Conservation (phyloP, 768 basidiomycete species). For the Gelatoporia subvermispora region DNA sequence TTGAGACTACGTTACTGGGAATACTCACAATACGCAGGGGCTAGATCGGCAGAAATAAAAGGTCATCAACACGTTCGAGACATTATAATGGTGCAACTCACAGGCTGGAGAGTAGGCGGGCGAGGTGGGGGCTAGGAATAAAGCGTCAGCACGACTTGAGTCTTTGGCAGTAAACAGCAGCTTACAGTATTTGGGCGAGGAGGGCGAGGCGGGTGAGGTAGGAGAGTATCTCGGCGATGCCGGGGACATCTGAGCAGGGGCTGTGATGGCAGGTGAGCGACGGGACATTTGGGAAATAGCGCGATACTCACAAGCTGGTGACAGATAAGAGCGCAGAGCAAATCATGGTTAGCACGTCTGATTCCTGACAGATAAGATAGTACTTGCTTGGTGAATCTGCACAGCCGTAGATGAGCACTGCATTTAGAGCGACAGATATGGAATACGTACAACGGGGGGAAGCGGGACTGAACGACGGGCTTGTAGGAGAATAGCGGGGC, state of each 20-base stretch:
- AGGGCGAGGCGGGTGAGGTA: constrained; percentile 88
- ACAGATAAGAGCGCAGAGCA: constrained; percentile 1
- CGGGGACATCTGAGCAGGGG: constrained; percentile 80
- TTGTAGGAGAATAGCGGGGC: constrained; percentile 84
- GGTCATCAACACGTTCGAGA: constrained; percentile 1
- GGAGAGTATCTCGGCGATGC: constrained; percentile 92
- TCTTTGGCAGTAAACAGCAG: constrained; percentile 4
- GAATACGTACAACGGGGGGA: constrained; percentile 76
- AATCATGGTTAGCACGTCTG: constrained; percentile 20
- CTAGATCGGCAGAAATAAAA: constrained; percentile 27
- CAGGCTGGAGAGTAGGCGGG: constrained; percentile 86
- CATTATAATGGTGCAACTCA: constrained; percentile 35
- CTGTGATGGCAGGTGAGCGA: constrained; percentile 29
- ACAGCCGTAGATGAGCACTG: constrained; percentile 2
- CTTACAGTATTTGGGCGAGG: constrained; percentile 91
- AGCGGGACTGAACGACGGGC: constrained; percentile 89
- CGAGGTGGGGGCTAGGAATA: constrained; percentile 67
- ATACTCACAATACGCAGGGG: constrained; percentile 74
- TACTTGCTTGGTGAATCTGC: constrained; percentile 79
- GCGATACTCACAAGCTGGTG: constrained; percentile 56
- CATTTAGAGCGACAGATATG: constrained; percentile 13
- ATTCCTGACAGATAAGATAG: constrained; percentile 4
- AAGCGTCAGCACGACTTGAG: constrained; percentile 9
- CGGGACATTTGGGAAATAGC: constrained; percentile 4
- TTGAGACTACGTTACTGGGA: not conserved